Conservation (phyloP, 2,329 filamentous ascomycete genomes). For the Monilinia aucupariae region DNA sequence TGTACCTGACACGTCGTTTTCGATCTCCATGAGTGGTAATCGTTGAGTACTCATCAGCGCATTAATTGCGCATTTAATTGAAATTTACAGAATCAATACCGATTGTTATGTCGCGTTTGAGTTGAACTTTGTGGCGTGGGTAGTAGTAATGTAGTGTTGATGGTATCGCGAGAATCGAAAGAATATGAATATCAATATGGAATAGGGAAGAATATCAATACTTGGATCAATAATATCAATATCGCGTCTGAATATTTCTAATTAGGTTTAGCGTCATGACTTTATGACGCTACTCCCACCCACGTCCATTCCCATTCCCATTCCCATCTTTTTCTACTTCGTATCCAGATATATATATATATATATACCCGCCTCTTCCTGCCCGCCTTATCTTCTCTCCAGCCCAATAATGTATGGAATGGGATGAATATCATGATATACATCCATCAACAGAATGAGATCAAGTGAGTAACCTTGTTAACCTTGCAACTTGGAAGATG, state of each 20-base stretch:
- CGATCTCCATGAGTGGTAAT: constrained; percentile 47
- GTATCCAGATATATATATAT: too few species aligned
- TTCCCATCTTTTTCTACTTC: too few species aligned
- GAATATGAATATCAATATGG: not conserved
- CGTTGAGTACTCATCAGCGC: constrained; percentile 40
- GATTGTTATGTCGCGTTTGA: not conserved
- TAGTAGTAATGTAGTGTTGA: constrained; percentile 8
- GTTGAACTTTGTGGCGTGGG: not conserved
- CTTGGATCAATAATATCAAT: too few species aligned
- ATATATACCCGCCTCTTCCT: too few species aligned
- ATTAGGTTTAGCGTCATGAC: constrained; percentile 15
- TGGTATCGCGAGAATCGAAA: constrained; percentile 1
- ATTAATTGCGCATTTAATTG: constrained; percentile 21
- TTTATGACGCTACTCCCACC: too few species aligned
- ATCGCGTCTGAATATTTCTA: constrained; percentile 15
- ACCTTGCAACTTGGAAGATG: not conserved
- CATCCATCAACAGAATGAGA: not conserved
- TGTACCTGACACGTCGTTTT: constrained; percentile 51
- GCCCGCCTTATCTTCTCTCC: not conserved
- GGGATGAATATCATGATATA: not conserved
- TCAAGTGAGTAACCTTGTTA: not conserved
- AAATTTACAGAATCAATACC: not conserved
- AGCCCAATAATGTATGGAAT: not conserved
- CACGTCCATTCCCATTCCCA: too few species aligned
- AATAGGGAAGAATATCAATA: too few species aligned